phyloP scores from a whole-genome alignment of 2,329 filamentous ascomycete species.

The Phaeosphaeriaceae sp. region DNA sequence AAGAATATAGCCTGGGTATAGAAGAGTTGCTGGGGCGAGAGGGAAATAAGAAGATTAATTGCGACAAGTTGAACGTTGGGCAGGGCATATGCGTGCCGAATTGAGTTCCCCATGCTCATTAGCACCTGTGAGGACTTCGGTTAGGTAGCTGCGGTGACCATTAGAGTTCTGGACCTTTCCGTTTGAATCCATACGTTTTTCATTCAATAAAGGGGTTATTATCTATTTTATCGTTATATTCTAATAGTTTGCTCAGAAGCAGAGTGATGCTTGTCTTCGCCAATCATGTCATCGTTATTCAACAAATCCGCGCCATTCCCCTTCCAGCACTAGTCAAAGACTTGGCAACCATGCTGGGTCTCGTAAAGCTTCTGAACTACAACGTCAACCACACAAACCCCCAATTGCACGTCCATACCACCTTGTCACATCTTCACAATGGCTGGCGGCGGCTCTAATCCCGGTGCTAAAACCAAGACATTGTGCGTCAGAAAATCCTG shows the following conservation, averaged over 20 bases:
- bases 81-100: slow-evolving; percentile 56
- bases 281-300: slow-evolving; percentile 12
- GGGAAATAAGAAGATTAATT: slow-evolving; percentile 56
- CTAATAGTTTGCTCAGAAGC: no score
- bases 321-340: slow-evolving; percentile 1
- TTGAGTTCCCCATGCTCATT: not conserved
- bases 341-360: slow-evolving; percentile 19
- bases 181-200: no score
- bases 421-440: slow-evolving; percentile 29
- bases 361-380: slow-evolving; percentile 15
- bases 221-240: no score
- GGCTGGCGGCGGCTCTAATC: slow-evolving; percentile 38
- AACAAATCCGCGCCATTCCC: not conserved
- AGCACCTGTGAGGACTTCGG: no score
- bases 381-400: slow-evolving; percentile 24
- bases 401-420: slow-evolving; percentile 25
- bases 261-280: not conserved
- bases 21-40: slow-evolving; percentile 52
- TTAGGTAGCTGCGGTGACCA: no score
- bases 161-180: no score
- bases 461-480: slow-evolving; percentile 33
- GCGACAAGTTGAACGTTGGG: slow-evolving; percentile 54
- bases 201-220: no score
- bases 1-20: slow-evolving; percentile 52
- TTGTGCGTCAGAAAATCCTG: slow-evolving; percentile 30